Percentiles rank a stretch among this genome's conserved stretches.
Conservation (phyloP, 805 yeast genomes). For the Myxozyma nipponensis region DNA sequence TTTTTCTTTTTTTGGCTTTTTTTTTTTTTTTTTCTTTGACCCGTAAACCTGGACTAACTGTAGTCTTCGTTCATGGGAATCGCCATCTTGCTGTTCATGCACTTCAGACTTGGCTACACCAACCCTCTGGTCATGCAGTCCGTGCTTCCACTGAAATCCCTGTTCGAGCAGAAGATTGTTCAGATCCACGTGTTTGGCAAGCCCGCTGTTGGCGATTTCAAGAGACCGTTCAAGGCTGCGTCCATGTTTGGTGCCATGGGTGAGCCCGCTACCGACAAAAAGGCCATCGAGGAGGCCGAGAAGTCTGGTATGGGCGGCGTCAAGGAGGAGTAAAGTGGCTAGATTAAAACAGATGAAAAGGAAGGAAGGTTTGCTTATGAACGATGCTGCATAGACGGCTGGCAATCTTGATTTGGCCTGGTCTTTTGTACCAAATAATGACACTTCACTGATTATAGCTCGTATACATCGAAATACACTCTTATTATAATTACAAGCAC, state of each 20-base stretch:
- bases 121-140: constrained; percentile 96
- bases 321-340: constrained; percentile 67
- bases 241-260: constrained; percentile 56
- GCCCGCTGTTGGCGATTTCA: constrained; percentile 82
- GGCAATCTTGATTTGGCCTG: background rate
- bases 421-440: background rate
- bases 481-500: no score
- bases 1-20: background rate
- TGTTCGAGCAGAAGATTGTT: constrained; percentile 84
- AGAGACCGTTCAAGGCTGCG: constrained; percentile 93
- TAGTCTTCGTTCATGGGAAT: constrained; percentile 77
- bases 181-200: constrained; percentile 83
- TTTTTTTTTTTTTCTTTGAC: no score
- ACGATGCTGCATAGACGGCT: no score
- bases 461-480: no score
- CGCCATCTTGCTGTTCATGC: constrained; percentile 99
- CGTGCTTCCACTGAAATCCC: constrained; percentile 83
- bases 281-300: constrained; percentile 80
- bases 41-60: background rate
- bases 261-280: constrained; percentile 77
- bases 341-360: no score
- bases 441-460: background rate
- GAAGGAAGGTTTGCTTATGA: no score
- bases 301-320: constrained; percentile 73
- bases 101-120: constrained; percentile 93